phyloP scores from a whole-genome alignment of 352 stramenopile species.

The Pythium periplocum region DNA sequence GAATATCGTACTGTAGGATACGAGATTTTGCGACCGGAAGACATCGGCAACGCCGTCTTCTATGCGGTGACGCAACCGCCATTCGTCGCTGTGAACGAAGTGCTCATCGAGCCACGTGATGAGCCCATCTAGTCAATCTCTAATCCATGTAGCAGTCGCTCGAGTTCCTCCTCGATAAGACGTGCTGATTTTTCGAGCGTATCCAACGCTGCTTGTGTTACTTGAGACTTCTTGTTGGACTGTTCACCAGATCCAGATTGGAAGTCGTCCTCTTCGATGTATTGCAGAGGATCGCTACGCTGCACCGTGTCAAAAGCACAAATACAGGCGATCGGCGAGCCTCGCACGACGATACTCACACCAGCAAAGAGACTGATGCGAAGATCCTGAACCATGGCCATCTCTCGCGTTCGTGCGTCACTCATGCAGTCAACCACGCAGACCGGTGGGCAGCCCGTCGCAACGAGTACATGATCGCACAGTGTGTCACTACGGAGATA shows the following conservation, averaged over 20 bases:
- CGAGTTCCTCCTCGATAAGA: constrained; percentile 41
- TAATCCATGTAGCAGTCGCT: constrained; percentile 37
- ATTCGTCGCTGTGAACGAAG: constrained; percentile 88
- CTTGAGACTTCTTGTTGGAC: too few relatives aligned
- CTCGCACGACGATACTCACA: constrained; percentile 37
- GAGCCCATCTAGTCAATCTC: constrained; percentile 51
- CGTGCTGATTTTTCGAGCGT: constrained; percentile 35
- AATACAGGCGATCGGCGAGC: constrained; percentile 48
- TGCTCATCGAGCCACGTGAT: constrained; percentile 88
- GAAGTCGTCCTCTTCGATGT: constrained; percentile 5
- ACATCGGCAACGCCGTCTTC: constrained; percentile 83
- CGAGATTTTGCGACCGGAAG: constrained; percentile 74
- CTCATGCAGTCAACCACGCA: constrained; percentile 39
- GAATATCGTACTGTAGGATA: constrained; percentile 27
- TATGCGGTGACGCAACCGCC: constrained; percentile 83
- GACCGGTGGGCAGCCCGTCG: constrained; percentile 27
- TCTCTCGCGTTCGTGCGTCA: constrained; percentile 40
- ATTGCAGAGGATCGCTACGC: neutral
- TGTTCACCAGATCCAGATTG: too few relatives aligned
- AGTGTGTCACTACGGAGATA: constrained; percentile 42
- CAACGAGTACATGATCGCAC: constrained; percentile 54
- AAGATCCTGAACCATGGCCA: constrained; percentile 54
- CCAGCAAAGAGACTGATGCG: constrained; percentile 49
- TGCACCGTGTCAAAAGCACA: constrained; percentile 17
- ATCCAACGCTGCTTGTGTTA: constrained; percentile 28